phyloP scores from a whole-genome alignment of 768 basidiomycete species.

The Trametopsis cervina region DNA sequence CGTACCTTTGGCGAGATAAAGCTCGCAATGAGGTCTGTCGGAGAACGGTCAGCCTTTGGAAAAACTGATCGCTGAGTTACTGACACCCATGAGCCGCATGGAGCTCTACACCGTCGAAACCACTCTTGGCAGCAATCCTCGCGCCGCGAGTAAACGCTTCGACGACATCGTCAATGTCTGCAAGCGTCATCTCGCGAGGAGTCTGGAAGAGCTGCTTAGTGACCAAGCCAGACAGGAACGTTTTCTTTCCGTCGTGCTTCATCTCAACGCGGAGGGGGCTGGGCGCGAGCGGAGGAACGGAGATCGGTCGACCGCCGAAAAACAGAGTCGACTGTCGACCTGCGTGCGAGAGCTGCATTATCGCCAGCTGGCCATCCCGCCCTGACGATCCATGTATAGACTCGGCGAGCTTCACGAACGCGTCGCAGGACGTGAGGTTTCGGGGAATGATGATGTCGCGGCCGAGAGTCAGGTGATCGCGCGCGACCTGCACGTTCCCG shows the following conservation, averaged over 20 bases:
- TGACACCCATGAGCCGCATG: slow-evolving; percentile 84
- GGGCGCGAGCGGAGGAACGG: slow-evolving; percentile 60
- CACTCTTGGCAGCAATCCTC: slow-evolving; percentile 50
- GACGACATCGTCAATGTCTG: slow-evolving; percentile 57
- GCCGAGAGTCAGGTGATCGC: slow-evolving; percentile 59
- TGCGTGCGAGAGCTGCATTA: slow-evolving; percentile 80
- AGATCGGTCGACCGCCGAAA: slow-evolving; percentile 58
- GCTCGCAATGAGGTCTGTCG: slow-evolving; percentile 67
- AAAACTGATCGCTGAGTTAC: slow-evolving; percentile 24
- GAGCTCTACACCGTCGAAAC: slow-evolving; percentile 83
- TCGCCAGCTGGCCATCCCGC: slow-evolving; percentile 35
- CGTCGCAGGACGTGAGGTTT: slow-evolving; percentile 33
- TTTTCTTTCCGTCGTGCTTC: slow-evolving; percentile 15
- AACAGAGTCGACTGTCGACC: slow-evolving; percentile 80
- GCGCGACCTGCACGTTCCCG: slow-evolving; percentile 72
- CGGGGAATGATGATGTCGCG: slow-evolving; percentile 62
- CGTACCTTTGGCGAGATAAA: slow-evolving; percentile 69
- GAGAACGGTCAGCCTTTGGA: neutral
- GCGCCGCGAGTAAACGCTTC: slow-evolving; percentile 64
- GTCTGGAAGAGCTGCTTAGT: slow-evolving; percentile 50
- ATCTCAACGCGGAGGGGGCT: slow-evolving; percentile 50
- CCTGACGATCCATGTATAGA: slow-evolving; percentile 37
- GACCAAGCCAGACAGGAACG: slow-evolving; percentile 16
- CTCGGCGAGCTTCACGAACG: slow-evolving; percentile 44
- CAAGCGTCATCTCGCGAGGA: slow-evolving; percentile 49